Evolutionary conservation across 2,329 filamentous ascomycete genomes (phyloP), one percentile per base, ranked within the genome.

Genomic region (Pseudogymnoascus sp.): DNA sequence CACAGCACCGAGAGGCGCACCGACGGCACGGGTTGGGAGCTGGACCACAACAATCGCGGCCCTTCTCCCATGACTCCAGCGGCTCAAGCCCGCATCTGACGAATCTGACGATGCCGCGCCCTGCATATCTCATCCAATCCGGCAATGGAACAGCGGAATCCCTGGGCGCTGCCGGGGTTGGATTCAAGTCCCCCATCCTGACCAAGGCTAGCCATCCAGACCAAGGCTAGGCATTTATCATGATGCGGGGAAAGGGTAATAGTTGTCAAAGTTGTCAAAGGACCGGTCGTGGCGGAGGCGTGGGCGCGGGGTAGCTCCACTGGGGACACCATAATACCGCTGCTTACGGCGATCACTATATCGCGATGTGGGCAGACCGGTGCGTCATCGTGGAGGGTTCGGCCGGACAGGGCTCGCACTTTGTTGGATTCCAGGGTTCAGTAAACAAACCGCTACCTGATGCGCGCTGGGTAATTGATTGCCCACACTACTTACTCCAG

Each of bases 331-430:
- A 13, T 28, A 34, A 25, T 5, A 31, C 25, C 25, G n/a, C 48
- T 57, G 48, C 25, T 57, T 57, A 57, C 48, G 48, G 48, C 48
- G 48, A 57, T 57, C 48, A 57, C 48, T 34, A 57, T 34, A 57
- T 57, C 48, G 28, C 25, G n/a, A 57, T 57, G 48, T 57, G 25
- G n/a, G 48, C 48, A 57, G 28, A 19, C 8, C 11, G 25, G n/a
- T 57, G 25, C 48, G 48, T 57, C 48, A 57, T 57, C n/a, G 8
- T 19, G 5, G 48, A 57, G 48, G 25, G 43, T 31, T 57, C n/a
- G 48, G 8, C 48, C 28, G 48, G 28, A 34, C 48, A 31, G n/a
- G 48, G 25, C 48, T 19, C 28, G 48, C 25, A 19, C 48, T 19
- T 19, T 57, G 48, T 13, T 5, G 25, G 2, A 8, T 13, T 57